Percentiles rank a stretch among this genome's conserved stretches.
phyloP scores from a whole-genome alignment of 108 stramenopile species.

The Cyclotella sp. region DNA sequence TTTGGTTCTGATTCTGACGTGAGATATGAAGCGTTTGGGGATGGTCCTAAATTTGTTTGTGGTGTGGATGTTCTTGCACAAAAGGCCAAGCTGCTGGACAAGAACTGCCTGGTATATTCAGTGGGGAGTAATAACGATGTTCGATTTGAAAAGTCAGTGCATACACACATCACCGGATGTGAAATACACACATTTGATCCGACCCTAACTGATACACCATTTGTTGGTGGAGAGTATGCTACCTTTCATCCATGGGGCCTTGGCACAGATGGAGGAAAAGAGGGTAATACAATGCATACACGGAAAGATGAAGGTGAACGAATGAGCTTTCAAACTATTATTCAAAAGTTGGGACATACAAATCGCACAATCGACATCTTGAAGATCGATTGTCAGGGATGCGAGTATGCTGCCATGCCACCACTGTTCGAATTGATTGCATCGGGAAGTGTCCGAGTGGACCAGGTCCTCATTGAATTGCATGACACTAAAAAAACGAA shows the following conservation, averaged over 20 bases:
- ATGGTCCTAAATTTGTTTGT: constrained; percentile 45
- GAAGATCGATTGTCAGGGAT: constrained; percentile 42
- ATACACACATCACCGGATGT: constrained; percentile 30
- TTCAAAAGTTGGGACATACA: constrained; percentile 44
- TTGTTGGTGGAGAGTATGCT: constrained; percentile 33
- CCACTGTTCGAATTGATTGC: constrained; percentile 34
- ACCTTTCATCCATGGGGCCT: constrained; percentile 52
- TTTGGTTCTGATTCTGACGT: constrained; percentile 31
- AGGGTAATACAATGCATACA: too few relatives aligned
- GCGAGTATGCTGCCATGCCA: constrained; percentile 28
- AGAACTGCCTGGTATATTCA: constrained; percentile 37
- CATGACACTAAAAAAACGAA: too few relatives aligned
- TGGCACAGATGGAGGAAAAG: constrained; percentile 22
- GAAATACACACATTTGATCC: constrained; percentile 53
- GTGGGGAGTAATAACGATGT: constrained; percentile 40
- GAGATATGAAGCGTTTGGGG: constrained; percentile 34
- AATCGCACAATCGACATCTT: constrained; percentile 45
- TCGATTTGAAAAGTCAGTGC: constrained; percentile 22
- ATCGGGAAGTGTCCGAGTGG: constrained; percentile 6
- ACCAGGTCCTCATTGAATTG: constrained; percentile 37
- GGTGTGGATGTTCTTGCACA: constrained; percentile 37
- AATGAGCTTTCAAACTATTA: too few relatives aligned
- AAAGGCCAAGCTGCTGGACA: constrained; percentile 20
- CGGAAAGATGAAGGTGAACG: too few relatives aligned
- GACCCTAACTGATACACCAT: constrained; percentile 21